Evolutionary conservation across 2,329 filamentous ascomycete genomes (phyloP).

Genomic region (Fusarium albidum): DNA sequence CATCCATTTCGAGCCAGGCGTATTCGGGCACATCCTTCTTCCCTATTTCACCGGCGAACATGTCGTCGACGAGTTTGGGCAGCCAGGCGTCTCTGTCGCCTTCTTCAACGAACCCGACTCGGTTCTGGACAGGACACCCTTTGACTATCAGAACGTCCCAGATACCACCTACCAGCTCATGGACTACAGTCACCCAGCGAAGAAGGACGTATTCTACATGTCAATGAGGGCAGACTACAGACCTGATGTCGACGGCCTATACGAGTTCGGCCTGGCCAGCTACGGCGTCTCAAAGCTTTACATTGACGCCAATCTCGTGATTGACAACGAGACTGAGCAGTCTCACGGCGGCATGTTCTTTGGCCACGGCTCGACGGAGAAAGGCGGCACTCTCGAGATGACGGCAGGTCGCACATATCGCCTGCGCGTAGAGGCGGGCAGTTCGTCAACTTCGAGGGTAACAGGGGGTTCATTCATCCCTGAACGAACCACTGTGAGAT

Average conservation of each 20-base stretch:
- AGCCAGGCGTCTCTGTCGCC: slow-evolving; percentile 7
- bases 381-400: slow-evolving; percentile 28
- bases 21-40: slow-evolving; percentile 16
- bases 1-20: slow-evolving; percentile 17
- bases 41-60: slow-evolving; percentile 14
- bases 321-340: slow-evolving; percentile 43
- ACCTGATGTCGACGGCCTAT: slow-evolving; percentile 28
- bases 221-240: slow-evolving; percentile 32
- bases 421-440: slow-evolving; percentile 21
- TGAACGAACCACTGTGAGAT: too few relatives aligned
- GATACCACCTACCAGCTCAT: slow-evolving; percentile 39
- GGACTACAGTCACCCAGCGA: slow-evolving; percentile 37
- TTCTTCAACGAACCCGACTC: slow-evolving; percentile 23
- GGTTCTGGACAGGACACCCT: slow-evolving; percentile 3
- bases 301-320: slow-evolving; percentile 44
- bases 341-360: slow-evolving; percentile 47
- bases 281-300: slow-evolving; percentile 44
- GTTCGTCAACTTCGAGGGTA: slow-evolving; percentile 19
- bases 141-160: slow-evolving; percentile 34
- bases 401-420: slow-evolving; percentile 8
- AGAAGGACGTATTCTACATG: slow-evolving; percentile 29
- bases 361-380: slow-evolving; percentile 44
- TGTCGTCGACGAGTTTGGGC: slow-evolving; percentile 1
- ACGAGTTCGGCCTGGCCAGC: slow-evolving; percentile 45
- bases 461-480: slow-evolving; percentile 14